Conservation (phyloP, 768 basidiomycete species). For the Russula foetens region DNA sequence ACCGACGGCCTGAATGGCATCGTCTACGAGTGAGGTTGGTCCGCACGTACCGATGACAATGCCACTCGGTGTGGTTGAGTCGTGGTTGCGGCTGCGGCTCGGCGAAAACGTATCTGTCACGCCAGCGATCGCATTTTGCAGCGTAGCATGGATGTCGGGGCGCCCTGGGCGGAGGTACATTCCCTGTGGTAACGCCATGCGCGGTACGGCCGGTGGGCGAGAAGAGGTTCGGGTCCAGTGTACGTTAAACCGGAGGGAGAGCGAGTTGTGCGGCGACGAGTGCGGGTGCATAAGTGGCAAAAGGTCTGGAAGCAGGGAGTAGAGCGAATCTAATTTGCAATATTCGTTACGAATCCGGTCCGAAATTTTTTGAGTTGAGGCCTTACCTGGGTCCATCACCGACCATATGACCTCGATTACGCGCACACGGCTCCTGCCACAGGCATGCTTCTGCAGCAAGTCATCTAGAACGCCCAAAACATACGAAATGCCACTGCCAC, state of each 20-base stretch:
- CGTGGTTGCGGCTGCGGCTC: neutral
- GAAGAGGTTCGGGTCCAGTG: constrained; percentile 37
- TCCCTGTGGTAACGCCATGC: constrained; percentile 23
- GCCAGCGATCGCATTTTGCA: constrained; percentile 23
- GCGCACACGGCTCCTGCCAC: constrained; percentile 32
- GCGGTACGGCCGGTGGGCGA: constrained; percentile 16
- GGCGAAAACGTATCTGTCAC: constrained; percentile 19
- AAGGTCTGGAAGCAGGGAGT: constrained; percentile 33
- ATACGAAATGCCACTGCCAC: constrained; percentile 57
- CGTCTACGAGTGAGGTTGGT: constrained; percentile 32
- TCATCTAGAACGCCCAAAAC: constrained; percentile 44
- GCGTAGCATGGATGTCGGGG: constrained; percentile 21
- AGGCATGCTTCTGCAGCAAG: constrained; percentile 34
- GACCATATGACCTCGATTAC: constrained; percentile 51
- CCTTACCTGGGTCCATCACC: constrained; percentile 37
- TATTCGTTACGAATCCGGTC: constrained; percentile 17
- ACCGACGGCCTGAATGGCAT: constrained; percentile 30
- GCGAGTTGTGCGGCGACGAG: constrained; percentile 20
- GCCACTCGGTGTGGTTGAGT: constrained; percentile 22
- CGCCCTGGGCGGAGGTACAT: constrained; percentile 26
- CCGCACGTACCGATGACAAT: constrained; percentile 39
- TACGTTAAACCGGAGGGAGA: constrained; percentile 33
- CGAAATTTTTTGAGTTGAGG: constrained; percentile 11
- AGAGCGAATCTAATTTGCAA: constrained; percentile 27
- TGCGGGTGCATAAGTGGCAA: constrained; percentile 31